These are phyloP conservation scores for Blastocrithidia nonstop DNA, from an alignment of 208 protist genomes.

Conservation along the genomic window DNA sequence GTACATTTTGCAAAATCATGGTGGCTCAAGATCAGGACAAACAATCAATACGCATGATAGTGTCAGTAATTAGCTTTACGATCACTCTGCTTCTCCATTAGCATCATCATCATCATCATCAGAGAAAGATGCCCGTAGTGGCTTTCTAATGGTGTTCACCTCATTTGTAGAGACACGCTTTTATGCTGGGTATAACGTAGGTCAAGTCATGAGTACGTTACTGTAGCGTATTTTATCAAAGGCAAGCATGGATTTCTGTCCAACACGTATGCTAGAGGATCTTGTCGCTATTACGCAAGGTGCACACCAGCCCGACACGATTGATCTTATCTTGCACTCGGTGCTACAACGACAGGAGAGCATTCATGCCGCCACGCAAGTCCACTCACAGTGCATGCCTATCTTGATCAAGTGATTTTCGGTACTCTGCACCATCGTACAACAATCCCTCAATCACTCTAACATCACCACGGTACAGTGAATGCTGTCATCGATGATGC, in stretches of 20 bases:
- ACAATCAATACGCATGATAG: background rate
- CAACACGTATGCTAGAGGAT: constrained; percentile 23
- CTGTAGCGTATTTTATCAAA: constrained; percentile 18
- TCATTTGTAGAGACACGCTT: constrained; percentile 56
- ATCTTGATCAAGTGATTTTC: constrained; percentile 30
- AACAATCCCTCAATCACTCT: constrained; percentile 25
- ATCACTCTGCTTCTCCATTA: too few relatives aligned
- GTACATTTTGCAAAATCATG: constrained; percentile 17
- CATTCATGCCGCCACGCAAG: constrained; percentile 14
- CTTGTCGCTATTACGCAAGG: constrained; percentile 45
- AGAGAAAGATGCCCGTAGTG: constrained; percentile 16
- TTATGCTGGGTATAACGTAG: constrained; percentile 45
- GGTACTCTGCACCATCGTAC: constrained; percentile 20
- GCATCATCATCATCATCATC: background rate
- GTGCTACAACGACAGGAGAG: constrained; percentile 14
- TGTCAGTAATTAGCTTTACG: too few relatives aligned
- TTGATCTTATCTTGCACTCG: constrained; percentile 30
- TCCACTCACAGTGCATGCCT: constrained; percentile 9
- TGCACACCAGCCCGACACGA: constrained; percentile 40
- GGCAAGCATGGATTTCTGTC: constrained; percentile 13
- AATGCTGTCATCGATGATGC: constrained; percentile 19
- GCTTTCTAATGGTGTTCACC: constrained; percentile 38
- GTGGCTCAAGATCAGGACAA: background rate
- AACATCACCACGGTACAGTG: constrained; percentile 20
- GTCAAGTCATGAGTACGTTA: constrained; percentile 20